These are phyloP conservation scores for Moricandia arvensis DNA, from an alignment of 345 rosid genomes.

Conservation along the genomic window DNA sequence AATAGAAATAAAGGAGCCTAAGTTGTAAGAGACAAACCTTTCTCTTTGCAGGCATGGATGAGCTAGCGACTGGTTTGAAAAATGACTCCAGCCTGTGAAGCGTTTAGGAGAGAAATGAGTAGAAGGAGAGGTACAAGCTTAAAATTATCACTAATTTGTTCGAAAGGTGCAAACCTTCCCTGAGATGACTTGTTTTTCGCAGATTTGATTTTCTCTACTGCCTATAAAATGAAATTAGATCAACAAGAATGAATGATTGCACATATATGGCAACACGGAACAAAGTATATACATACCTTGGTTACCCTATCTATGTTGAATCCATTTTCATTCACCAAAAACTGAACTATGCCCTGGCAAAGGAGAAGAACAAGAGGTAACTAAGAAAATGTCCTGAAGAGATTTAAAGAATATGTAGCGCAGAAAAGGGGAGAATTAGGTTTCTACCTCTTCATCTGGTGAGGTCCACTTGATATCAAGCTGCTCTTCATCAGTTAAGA, in stretches of 20 bases:
- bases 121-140: neutral
- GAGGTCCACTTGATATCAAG: constrained; percentile 77
- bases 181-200: constrained; percentile 96
- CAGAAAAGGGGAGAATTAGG: constrained; percentile 11
- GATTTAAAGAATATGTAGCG: neutral
- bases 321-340: constrained; percentile 90
- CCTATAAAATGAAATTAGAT: constrained; percentile 40
- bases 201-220: constrained; percentile 80
- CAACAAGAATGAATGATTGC: neutral
- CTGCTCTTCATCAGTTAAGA: constrained; percentile 57
- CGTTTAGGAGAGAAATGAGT: constrained; percentile 7
- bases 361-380: neutral
- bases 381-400: neutral
- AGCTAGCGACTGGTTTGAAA: constrained; percentile 64
- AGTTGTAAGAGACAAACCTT: constrained; percentile 52
- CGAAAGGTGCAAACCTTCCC: constrained; percentile 62
- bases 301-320: constrained; percentile 80
- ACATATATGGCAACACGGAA: neutral
- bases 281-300: constrained; percentile 50
- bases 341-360: constrained; percentile 57
- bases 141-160: neutral
- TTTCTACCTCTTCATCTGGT: constrained; percentile 86
- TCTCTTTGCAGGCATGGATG: constrained; percentile 58
- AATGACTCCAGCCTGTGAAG: constrained; percentile 68
- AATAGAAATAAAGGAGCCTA: constrained; percentile 11